phyloP scores from a whole-genome alignment of 108 stramenopile genomes.

The Cylindrotheca fusiformis region DNA sequence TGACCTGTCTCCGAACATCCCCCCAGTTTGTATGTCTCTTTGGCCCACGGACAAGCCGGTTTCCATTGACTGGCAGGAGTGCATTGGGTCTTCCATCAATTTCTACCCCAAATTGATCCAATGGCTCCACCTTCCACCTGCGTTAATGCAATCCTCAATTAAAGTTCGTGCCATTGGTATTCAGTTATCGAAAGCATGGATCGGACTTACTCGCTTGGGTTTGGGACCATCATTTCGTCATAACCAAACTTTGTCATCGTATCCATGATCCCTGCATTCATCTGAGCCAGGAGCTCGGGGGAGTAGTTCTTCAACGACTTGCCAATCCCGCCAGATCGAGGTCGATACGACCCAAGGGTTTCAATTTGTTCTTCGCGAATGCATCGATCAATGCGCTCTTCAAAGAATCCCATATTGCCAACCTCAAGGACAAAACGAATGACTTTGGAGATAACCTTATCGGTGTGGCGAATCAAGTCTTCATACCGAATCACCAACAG shows the following conservation, averaged over 20 bases:
- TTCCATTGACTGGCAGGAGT: conserved; percentile 23
- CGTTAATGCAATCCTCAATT: too few species aligned
- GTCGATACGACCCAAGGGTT: conserved; percentile 66
- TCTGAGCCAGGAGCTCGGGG: conserved; percentile 44
- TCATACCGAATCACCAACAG: conserved; percentile 63
- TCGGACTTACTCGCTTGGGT: conserved; percentile 15
- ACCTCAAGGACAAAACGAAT: conserved; percentile 58
- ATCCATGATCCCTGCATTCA: conserved; percentile 36
- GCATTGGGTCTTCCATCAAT: conserved; percentile 16
- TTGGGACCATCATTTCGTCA: conserved; percentile 43
- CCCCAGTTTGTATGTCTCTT: conserved; percentile 32
- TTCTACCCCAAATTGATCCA: conserved; percentile 35
- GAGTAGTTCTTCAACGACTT: conserved; percentile 46
- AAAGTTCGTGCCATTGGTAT: too few species aligned
- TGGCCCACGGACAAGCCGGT: conserved; percentile 21
- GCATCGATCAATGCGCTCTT: conserved; percentile 47
- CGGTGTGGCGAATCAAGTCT: conserved; percentile 56
- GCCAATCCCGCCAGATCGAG: conserved; percentile 70
- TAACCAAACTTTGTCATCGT: conserved; percentile 50
- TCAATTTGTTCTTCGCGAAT: conserved; percentile 58
- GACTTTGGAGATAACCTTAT: conserved; percentile 51
- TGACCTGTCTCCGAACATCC: conserved; percentile 13
- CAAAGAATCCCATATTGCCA: conserved; percentile 59
- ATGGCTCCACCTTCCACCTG: conserved; percentile 40
- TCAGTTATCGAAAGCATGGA: neutral